Base-by-base conservation (phyloP, 768 basidiomycete genomes). In the Tulasnella sp. region DNA sequence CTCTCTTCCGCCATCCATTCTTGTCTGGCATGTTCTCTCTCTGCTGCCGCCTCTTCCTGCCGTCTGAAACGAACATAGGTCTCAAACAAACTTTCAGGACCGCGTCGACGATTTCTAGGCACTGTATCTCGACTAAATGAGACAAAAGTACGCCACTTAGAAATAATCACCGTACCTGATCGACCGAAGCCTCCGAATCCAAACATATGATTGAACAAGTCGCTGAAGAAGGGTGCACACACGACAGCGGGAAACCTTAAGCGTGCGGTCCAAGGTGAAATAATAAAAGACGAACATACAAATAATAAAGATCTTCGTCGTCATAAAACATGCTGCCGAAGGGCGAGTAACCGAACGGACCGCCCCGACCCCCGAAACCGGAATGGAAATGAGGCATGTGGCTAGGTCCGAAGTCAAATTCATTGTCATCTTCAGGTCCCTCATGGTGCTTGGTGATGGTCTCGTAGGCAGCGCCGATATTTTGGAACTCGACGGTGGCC, bases 391-490 rank as follows among this genome's bases (percentile, higher is more conserved):
- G 48, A 44, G 79, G 34, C 21, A 18, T 21, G 62, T 79, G 52
- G 36, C 19, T 14, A 81, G 74, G 77, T 71, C 79, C 36, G 42
- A 71, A 81, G 80, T 81, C 77, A 58, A 77, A 79, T 74, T 83
- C 80, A 27, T 78, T 74, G 34, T 80, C 74, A 75, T 82, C 82
- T 31, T 83, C 18, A 71, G 73, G 85, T 77, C 84, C 82, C 80
- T 90, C 88, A 31, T 91, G 84, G 82, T 92, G 88, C 80, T 89
- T 89, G 77, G 89, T 84, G 38, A 94, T 86, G 40, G 89, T 83
- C 71, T 88, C 87, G 85, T 93, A 95, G 6, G 93, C 93, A 79
- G 90, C 91, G 80, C 91, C 88, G 71, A 95, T 84, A 21, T 76
- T 40, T 36, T 76, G 75, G 52, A 76, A 76, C 56, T 76, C 56